A percentile compares a stretch with the other conserved stretches of the same genome.
phyloP scores from a whole-genome alignment of 2,329 filamentous ascomycete species.

The Monosporascus cannonballus region DNA sequence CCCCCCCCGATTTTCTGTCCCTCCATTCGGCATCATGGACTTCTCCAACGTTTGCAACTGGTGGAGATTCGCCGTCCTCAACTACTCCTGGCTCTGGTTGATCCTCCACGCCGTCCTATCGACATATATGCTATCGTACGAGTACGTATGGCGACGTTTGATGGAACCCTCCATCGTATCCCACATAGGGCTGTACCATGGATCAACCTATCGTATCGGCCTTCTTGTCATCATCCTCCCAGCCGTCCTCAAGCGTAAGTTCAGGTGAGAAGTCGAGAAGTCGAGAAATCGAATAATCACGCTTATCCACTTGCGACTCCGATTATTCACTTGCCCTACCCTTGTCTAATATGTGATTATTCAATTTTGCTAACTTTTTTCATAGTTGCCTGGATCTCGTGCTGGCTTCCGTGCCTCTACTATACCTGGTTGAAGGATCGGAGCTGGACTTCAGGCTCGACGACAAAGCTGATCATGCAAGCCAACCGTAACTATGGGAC shows the following conservation, averaged over 20 bases:
- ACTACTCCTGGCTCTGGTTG: neutral
- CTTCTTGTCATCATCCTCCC: neutral
- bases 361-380: neutral
- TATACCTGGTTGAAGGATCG: neutral
- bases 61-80: neutral
- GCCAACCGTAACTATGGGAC: neutral
- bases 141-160: neutral
- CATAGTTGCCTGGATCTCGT: neutral
- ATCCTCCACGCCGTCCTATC: neutral
- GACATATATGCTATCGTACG: neutral
- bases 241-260: neutral
- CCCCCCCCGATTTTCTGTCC: too few species aligned
- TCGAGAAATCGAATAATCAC: neutral
- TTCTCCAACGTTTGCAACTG: neutral
- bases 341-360: too few species aligned
- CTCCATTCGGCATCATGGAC: neutral
- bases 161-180: neutral
- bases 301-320: neutral
- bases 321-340: too few species aligned
- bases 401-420: neutral
- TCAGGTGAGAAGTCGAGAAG: too few species aligned
- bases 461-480: neutral
- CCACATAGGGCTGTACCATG: neutral
- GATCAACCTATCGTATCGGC: neutral
- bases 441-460: neutral